Evolutionary conservation across 1,284 basidiomycete species (phyloP).

Genomic region (Ganoderma sinense): DNA sequence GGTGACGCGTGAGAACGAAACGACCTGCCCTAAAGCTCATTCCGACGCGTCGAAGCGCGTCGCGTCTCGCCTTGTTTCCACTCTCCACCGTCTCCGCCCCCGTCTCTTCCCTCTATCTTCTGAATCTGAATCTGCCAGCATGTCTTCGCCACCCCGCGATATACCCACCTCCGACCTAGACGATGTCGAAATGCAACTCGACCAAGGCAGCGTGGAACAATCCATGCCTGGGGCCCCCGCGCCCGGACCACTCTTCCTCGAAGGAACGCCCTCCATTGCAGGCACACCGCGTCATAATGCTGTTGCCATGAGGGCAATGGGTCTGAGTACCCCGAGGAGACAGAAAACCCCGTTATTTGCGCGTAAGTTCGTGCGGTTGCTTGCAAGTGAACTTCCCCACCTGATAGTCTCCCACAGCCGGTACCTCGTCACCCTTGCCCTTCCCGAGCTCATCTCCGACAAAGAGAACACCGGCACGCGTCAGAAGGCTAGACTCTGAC

Average conservation of each 20-base stretch:
- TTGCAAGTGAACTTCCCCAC: background rate
- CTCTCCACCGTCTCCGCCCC: slow-evolving; percentile 5
- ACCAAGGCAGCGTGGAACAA: slow-evolving; percentile 42
- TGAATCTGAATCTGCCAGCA: slow-evolving; percentile 37
- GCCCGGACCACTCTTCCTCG: slow-evolving; percentile 62
- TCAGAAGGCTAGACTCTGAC: slow-evolving; percentile 37
- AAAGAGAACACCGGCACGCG: slow-evolving; percentile 50
- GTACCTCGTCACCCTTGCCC: slow-evolving; percentile 75
- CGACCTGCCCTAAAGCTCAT: slow-evolving; percentile 32
- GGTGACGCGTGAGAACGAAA: slow-evolving; percentile 26
- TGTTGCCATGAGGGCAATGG: slow-evolving; percentile 69
- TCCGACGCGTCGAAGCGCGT: slow-evolving; percentile 34
- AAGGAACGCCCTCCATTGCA: slow-evolving; percentile 62
- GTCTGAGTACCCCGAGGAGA: slow-evolving; percentile 59
- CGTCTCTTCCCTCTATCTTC: background rate
- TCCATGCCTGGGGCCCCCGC: slow-evolving; percentile 55
- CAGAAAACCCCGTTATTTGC: slow-evolving; percentile 62
- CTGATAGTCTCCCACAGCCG: slow-evolving; percentile 42
- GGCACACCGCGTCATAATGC: slow-evolving; percentile 54
- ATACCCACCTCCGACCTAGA: slow-evolving; percentile 68
- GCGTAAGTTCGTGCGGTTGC: slow-evolving; percentile 46
- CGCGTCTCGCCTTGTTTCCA: slow-evolving; percentile 16
- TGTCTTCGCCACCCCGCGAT: slow-evolving; percentile 77
- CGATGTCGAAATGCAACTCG: slow-evolving; percentile 65
- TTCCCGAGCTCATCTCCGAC: slow-evolving; percentile 77